These are phyloP conservation scores for Phaeotremella skinneri DNA, from an alignment of 768 basidiomycete genomes.

Conservation along the genomic window DNA sequence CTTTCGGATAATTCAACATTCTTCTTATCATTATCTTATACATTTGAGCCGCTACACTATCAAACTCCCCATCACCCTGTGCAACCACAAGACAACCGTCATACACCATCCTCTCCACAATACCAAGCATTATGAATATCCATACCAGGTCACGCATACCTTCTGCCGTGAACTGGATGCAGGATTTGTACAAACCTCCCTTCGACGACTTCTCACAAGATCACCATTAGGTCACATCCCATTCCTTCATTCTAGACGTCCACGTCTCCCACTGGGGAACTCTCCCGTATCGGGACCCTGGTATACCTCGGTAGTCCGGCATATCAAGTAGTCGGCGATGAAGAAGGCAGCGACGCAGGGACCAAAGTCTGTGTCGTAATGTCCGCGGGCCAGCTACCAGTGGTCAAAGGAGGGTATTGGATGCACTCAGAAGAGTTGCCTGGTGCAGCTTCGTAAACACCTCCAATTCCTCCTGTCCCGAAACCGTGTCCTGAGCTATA, in stretches of 20 bases:
- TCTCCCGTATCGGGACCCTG: no score
- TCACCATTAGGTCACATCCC: no score
- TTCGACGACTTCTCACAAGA: no score
- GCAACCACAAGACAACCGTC: neutral
- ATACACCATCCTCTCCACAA: neutral
- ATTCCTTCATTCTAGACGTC: no score
- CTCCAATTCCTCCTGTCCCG: conserved; percentile 37
- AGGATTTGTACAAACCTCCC: no score
- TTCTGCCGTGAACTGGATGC: no score
- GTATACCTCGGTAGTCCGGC: no score
- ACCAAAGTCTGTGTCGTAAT: conserved; percentile 30
- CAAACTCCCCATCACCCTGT: neutral
- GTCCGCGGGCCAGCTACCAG: conserved; percentile 33
- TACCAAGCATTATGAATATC: neutral
- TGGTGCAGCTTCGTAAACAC: conserved; percentile 33
- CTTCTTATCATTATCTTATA: neutral
- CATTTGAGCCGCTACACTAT: no score
- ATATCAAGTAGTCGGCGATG: conserved; percentile 6
- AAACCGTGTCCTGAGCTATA: conserved; percentile 25
- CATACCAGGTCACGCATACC: no score
- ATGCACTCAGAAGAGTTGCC: conserved; percentile 22
- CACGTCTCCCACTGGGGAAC: no score
- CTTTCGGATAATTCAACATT: neutral
- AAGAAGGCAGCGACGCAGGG: conserved; percentile 22
- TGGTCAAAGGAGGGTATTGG: conserved; percentile 1